Conservation (phyloP, 1,284 basidiomycete genomes). For the Omphalotus olearius region DNA sequence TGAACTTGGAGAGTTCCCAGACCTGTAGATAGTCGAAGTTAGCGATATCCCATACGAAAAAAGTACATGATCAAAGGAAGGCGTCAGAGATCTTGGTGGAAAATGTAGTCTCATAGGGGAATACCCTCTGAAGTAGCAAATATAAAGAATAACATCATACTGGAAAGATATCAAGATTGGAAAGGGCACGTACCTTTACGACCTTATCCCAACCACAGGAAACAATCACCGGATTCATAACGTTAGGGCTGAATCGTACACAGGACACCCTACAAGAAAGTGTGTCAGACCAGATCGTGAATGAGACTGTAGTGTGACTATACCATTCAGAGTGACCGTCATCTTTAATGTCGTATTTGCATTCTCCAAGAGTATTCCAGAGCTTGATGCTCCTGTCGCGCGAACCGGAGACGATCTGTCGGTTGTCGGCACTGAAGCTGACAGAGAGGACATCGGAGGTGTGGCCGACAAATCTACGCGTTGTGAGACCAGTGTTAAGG, state of each 20-base stretch:
- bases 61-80: conserved; percentile 32
- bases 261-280: conserved; percentile 84
- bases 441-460: conserved; percentile 97
- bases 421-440: conserved; percentile 96
- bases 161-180: conserved; percentile 20
- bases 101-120: conserved; percentile 46
- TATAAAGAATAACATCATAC: conserved; percentile 31
- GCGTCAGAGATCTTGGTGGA: conserved; percentile 56
- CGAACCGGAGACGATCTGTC: conserved; percentile 98
- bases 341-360: conserved; percentile 99
- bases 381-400: conserved; percentile 98
- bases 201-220: conserved; percentile 99
- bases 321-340: conserved; percentile 97
- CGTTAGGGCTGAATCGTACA: conserved; percentile 99
- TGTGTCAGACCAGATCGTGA: conserved; percentile 10
- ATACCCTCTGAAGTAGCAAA: conserved; percentile 52
- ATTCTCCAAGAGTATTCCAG: conserved; percentile 99
- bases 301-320: conserved; percentile 16
- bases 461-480: conserved; percentile 97
- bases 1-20: conserved; percentile 99
- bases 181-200: conserved; percentile 80
- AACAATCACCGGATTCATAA: conserved; percentile 97
- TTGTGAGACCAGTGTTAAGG: conserved; percentile 91
- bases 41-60: conserved; percentile 29
- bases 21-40: conserved; percentile 60